These are phyloP conservation scores for Paratinospora sagittata DNA, from an alignment of 164 flowering plant species.

Conservation along the genomic window DNA sequence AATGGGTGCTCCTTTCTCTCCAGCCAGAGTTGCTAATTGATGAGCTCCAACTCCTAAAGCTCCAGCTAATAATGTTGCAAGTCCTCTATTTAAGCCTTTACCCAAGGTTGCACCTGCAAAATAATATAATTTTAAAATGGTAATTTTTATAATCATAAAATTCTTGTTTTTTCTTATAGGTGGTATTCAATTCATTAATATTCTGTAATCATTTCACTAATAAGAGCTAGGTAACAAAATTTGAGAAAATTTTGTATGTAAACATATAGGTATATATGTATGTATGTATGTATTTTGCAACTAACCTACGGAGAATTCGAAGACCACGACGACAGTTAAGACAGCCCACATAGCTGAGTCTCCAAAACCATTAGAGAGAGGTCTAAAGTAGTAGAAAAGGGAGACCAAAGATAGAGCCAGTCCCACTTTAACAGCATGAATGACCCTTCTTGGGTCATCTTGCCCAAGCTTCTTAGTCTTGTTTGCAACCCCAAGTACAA, in stretches of 20 bases:
- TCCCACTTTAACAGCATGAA: conserved; percentile 69
- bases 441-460: conserved; percentile 73
- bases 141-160: background rate
- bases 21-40: conserved; percentile 44
- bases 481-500: conserved; percentile 17
- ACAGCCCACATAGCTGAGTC: conserved; percentile 75
- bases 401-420: conserved; percentile 74
- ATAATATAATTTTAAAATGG: background rate
- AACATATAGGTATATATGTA: no score
- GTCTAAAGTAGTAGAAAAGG: conserved; percentile 50
- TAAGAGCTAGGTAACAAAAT: no score
- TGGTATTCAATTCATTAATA: no score
- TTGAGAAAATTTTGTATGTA: no score
- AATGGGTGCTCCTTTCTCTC: conserved; percentile 54
- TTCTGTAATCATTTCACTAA: no score
- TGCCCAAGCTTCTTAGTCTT: conserved; percentile 37
- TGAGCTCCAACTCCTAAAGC: conserved; percentile 63
- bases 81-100: conserved; percentile 61
- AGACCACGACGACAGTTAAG: conserved; percentile 72
- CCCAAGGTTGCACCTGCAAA: conserved; percentile 58
- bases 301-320: conserved; percentile 76
- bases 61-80: conserved; percentile 66
- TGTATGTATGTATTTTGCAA: no score
- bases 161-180: no score
- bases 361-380: conserved; percentile 60